Conservation (phyloP, 768 basidiomycete genomes). For the Russula sp. region DNA sequence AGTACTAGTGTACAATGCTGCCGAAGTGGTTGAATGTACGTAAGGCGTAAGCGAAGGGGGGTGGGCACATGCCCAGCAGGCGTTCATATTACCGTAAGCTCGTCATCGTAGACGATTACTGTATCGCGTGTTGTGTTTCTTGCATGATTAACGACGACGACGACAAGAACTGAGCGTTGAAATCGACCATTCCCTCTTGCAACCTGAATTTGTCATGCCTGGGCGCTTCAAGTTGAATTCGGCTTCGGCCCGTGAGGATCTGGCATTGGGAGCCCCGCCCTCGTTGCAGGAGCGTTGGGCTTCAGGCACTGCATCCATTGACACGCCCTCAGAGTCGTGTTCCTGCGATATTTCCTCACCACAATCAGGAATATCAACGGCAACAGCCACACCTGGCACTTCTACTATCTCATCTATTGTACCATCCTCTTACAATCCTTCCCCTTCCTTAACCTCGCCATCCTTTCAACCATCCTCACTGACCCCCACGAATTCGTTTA, state of each 20-base stretch:
- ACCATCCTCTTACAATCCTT: conserved; percentile 2
- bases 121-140: background rate
- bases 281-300: background rate
- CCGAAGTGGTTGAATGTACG: too few species aligned
- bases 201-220: background rate
- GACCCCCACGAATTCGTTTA: conserved; percentile 11
- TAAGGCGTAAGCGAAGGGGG: too few species aligned
- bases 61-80: too few species aligned
- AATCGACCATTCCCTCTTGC: too few species aligned
- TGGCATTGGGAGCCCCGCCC: background rate
- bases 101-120: background rate
- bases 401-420: background rate
- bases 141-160: background rate
- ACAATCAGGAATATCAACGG: background rate
- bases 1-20: too few species aligned
- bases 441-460: background rate
- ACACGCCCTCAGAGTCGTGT: conserved; percentile 6
- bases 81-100: background rate
- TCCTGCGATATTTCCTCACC: background rate
- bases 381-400: background rate
- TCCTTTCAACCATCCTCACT: background rate
- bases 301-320: background rate
- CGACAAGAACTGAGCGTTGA: background rate
- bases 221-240: conserved; percentile 15
- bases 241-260: background rate